Conservation (phyloP, 257 asterid genomes). For the Solanum arcanum region DNA sequence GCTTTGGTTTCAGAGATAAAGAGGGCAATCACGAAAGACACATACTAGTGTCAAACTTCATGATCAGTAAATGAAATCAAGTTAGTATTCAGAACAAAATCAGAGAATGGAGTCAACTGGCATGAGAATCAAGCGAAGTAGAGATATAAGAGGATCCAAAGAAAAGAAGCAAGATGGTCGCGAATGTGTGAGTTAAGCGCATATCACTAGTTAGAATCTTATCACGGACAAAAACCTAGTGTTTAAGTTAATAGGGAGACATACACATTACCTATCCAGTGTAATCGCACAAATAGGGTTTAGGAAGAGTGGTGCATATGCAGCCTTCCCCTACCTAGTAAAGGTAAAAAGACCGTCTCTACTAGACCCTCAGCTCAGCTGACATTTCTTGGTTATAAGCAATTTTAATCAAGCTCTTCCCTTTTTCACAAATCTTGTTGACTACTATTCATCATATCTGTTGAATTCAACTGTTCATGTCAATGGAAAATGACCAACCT, state of each 20-base stretch:
- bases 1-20: background rate
- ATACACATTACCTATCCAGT: background rate
- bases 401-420: background rate
- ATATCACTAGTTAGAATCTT: background rate
- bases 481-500: constrained; percentile 30
- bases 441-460: background rate
- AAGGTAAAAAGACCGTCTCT: background rate
- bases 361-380: background rate
- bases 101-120: background rate
- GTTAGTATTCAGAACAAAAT: background rate
- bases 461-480: background rate
- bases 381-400: background rate
- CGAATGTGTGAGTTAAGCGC: background rate
- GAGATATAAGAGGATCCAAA: background rate
- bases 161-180: background rate
- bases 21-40: background rate
- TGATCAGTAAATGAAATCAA: background rate
- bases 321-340: background rate
- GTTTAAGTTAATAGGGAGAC: too few species aligned
- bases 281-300: background rate
- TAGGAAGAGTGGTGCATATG: background rate
- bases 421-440: background rate
- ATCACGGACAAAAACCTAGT: background rate
- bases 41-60: background rate
- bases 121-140: background rate